These are phyloP conservation scores for Gossypium herbaceum DNA, from an alignment of 345 rosid species.

Conservation along the genomic window DNA sequence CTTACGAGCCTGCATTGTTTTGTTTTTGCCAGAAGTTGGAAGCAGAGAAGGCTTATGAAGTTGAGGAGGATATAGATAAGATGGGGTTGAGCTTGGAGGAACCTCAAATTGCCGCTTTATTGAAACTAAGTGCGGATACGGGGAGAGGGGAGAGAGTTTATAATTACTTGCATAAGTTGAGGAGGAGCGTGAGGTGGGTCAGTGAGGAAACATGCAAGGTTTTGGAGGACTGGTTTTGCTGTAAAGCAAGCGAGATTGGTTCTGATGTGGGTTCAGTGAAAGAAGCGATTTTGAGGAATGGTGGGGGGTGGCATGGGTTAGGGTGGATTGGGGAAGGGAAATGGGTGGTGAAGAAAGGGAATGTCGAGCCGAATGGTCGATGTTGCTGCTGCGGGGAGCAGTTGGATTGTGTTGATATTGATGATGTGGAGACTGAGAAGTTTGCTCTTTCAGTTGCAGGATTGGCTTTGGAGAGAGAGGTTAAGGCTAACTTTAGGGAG, in stretches of 20 bases:
- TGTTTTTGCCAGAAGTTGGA: slow-evolving; percentile 65
- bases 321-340: slow-evolving; percentile 87
- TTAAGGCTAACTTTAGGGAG: slow-evolving; percentile 62
- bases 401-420: slow-evolving; percentile 68
- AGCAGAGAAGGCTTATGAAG: slow-evolving; percentile 68
- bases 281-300: slow-evolving; percentile 51
- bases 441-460: slow-evolving; percentile 61
- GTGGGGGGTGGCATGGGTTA: slow-evolving; percentile 93
- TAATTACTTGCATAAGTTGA: slow-evolving; percentile 67
- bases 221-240: slow-evolving; percentile 58
- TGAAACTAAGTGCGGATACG: slow-evolving; percentile 60
- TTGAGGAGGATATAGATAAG: slow-evolving; percentile 63
- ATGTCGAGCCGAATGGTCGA: slow-evolving; percentile 40
- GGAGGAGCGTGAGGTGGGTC: slow-evolving; percentile 53
- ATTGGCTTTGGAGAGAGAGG: slow-evolving; percentile 83
- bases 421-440: slow-evolving; percentile 55
- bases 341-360: slow-evolving; percentile 60
- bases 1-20: slow-evolving; percentile 66
- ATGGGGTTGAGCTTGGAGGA: slow-evolving; percentile 62
- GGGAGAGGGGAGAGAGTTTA: slow-evolving; percentile 58
- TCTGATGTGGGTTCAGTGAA: slow-evolving; percentile 28
- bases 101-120: slow-evolving; percentile 54
- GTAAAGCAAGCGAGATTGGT: slow-evolving; percentile 32
- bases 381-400: slow-evolving; percentile 64
- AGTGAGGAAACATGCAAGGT: slow-evolving; percentile 48